phyloP scores from a whole-genome alignment of 306 rosid genomes.

The Quillaja saponaria region DNA sequence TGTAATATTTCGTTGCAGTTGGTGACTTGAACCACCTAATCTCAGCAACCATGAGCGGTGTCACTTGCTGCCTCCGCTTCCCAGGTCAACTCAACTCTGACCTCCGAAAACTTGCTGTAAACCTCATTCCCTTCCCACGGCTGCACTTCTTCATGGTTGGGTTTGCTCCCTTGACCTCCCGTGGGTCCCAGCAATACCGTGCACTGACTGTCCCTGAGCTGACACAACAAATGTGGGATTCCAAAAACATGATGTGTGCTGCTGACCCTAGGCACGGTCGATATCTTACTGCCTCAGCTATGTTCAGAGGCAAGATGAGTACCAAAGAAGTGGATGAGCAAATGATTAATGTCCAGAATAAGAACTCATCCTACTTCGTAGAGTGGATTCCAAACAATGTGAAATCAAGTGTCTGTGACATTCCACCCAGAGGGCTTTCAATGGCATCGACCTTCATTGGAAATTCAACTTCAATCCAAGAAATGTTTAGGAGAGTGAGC shows the following conservation, averaged over 20 bases:
- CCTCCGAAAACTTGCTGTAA: slow-evolving; percentile 55
- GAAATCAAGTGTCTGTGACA: slow-evolving; percentile 65
- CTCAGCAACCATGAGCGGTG: slow-evolving; percentile 69
- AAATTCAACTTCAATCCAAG: slow-evolving; percentile 60
- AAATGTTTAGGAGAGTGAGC: slow-evolving; percentile 64
- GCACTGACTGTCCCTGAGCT: slow-evolving; percentile 59
- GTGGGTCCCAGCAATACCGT: slow-evolving; percentile 62
- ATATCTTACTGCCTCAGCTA: too few relatives aligned
- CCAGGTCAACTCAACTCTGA: slow-evolving; percentile 66
- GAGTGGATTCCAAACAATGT: slow-evolving; percentile 55
- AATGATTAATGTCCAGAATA: too few relatives aligned
- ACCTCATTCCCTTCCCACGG: slow-evolving; percentile 63
- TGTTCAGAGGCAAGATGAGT: too few relatives aligned
- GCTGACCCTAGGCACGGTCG: too few relatives aligned
- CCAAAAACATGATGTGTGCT: slow-evolving; percentile 67
- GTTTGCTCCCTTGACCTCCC: slow-evolving; percentile 60
- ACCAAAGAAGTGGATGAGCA: too few relatives aligned
- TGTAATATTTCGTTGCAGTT: slow-evolving; percentile 38
- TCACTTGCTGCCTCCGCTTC: slow-evolving; percentile 63
- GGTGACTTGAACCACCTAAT: slow-evolving; percentile 63
- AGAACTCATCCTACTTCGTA: too few relatives aligned
- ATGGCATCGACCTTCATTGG: slow-evolving; percentile 66
- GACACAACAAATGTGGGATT: slow-evolving; percentile 67
- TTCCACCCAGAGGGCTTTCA: slow-evolving; percentile 61
- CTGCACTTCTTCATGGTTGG: slow-evolving; percentile 65